Percentiles rank a stretch among this genome's conserved stretches.
Conservation (phyloP, 2,329 filamentous ascomycete species). For the Epichloe uncinata region DNA sequence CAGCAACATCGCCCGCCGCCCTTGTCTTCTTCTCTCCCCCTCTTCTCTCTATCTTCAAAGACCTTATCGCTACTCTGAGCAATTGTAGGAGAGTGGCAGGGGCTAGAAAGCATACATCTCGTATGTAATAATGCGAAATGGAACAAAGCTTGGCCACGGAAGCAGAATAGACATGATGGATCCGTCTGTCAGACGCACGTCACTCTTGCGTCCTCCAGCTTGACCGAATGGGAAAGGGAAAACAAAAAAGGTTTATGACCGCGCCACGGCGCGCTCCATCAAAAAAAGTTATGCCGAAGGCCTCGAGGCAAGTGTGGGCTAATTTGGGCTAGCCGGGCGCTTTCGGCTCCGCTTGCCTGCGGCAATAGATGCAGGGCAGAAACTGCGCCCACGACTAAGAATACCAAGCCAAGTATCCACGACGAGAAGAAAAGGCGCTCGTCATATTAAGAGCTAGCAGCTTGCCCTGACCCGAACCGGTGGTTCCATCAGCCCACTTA, state of each 20-base stretch:
- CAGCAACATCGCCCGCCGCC: no score
- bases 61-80: no score
- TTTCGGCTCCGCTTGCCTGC: background rate
- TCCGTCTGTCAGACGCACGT: background rate
- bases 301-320: background rate
- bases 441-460: no score
- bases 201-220: constrained; percentile 1
- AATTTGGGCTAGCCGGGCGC: background rate
- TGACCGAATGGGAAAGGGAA: background rate
- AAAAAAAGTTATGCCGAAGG: background rate
- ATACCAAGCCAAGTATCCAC: background rate
- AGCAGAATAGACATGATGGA: background rate
- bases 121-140: no score
- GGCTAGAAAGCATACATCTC: background rate
- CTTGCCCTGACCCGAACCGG: no score
- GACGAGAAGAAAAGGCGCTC: no score
- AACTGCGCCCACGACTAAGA: no score
- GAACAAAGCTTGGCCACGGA: no score
- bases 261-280: background rate
- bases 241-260: background rate
- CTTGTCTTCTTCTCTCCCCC: no score
- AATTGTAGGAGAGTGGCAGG: background rate
- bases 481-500: no score
- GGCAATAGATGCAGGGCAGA: background rate
- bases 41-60: no score